phyloP scores from a whole-genome alignment of 2,329 filamentous ascomycete species.

The Cryphonectria radicalis region DNA sequence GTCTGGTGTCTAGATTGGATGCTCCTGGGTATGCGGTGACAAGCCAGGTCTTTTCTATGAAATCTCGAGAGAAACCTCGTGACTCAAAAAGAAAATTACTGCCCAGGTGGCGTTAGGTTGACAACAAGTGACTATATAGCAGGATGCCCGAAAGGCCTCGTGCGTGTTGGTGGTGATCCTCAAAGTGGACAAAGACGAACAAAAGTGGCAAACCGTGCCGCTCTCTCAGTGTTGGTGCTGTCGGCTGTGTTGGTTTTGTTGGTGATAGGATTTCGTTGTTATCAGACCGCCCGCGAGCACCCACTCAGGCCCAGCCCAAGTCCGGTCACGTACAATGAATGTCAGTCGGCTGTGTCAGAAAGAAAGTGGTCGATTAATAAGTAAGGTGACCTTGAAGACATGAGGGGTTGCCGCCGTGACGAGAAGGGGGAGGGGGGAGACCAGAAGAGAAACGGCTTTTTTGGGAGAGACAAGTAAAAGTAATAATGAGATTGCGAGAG shows the following conservation, averaged over 20 bases:
- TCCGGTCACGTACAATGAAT: conserved; percentile 21
- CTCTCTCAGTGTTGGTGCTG: background rate
- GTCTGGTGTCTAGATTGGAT: background rate
- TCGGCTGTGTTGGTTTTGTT: too few species aligned
- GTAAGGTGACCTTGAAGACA: conserved; percentile 38
- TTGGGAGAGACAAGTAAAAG: conserved; percentile 9
- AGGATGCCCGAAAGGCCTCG: conserved; percentile 5
- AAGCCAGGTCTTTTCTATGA: background rate
- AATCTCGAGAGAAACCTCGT: background rate
- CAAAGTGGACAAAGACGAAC: conserved; percentile 29
- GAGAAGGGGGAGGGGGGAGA: conserved; percentile 32
- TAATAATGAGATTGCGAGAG: conserved; percentile 4
- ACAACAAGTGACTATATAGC: conserved; percentile 8
- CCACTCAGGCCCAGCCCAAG: conserved; percentile 26
- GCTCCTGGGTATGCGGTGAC: background rate
- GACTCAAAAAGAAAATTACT: background rate
- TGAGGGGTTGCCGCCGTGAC: conserved; percentile 35
- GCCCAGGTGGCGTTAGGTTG: background rate
- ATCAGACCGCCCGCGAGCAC: conserved; percentile 19
- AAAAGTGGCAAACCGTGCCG: conserved; percentile 17
- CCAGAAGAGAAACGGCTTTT: background rate
- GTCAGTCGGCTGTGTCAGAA: conserved; percentile 44
- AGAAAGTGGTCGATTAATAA: conserved; percentile 36
- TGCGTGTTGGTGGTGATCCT: conserved; percentile 11
- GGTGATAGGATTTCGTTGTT: conserved; percentile 14